Percentiles rank a stretch among this genome's conserved stretches.
phyloP scores from a whole-genome alignment of 441 rosid genomes.

The Lepidium campestre region DNA sequence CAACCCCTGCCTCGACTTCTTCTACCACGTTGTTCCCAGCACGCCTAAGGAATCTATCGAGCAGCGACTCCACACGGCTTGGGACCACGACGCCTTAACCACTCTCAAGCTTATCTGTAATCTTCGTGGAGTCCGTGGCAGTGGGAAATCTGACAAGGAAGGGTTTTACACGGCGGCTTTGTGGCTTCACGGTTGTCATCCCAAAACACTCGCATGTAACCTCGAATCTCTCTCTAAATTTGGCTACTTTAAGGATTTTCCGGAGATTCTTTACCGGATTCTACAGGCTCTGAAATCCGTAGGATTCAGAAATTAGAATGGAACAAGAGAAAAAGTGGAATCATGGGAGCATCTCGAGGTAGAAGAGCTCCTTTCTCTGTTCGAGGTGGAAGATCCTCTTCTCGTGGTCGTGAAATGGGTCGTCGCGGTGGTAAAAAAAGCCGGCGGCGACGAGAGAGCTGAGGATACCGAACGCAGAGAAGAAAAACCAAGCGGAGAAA shows the following conservation, averaged over 20 bases:
- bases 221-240: slow-evolving; percentile 28
- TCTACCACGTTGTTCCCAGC: slow-evolving; percentile 40
- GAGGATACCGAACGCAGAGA: slow-evolving; percentile 14
- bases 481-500: slow-evolving; percentile 19
- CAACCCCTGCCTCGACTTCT: slow-evolving; percentile 43
- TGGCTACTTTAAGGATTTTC: slow-evolving; percentile 50
- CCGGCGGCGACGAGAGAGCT: slow-evolving; percentile 8
- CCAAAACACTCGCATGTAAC: slow-evolving; percentile 48
- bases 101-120: slow-evolving; percentile 47
- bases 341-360: no score
- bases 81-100: slow-evolving; percentile 42
- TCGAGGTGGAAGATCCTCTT: neutral
- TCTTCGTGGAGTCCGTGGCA: slow-evolving; percentile 52
- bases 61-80: slow-evolving; percentile 22
- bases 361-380: neutral
- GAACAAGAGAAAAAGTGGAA: neutral
- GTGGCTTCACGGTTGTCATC: slow-evolving; percentile 47
- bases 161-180: slow-evolving; percentile 46
- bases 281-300: slow-evolving; percentile 31
- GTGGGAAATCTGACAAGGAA: slow-evolving; percentile 43
- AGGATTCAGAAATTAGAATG: slow-evolving; percentile 29
- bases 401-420: neutral
- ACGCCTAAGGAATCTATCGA: slow-evolving; percentile 20
- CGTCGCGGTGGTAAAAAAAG: neutral
- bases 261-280: slow-evolving; percentile 43